Percentiles rank a stretch among this genome's conserved stretches.
These are phyloP conservation scores for Mycena rosella DNA, from an alignment of 768 basidiomycete species.

Conservation along the genomic window DNA sequence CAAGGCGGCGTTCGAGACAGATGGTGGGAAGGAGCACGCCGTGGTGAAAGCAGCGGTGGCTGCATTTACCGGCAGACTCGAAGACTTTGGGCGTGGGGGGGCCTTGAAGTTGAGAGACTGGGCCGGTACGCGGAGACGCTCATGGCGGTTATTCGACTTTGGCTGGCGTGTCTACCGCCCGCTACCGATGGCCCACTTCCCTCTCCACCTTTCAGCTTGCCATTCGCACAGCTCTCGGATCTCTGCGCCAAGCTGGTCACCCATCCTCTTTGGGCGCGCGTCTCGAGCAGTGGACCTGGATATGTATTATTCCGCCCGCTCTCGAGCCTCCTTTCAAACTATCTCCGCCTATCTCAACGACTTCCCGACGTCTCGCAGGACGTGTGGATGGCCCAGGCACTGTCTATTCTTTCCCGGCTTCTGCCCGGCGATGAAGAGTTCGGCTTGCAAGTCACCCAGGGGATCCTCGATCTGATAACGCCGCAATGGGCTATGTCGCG, in stretches of 20 bases:
- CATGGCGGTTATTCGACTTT: conserved; percentile 67
- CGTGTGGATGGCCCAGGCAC: conserved; percentile 77
- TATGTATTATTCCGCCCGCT: conserved; percentile 64
- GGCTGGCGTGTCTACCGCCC: conserved; percentile 71
- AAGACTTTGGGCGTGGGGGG: conserved; percentile 31
- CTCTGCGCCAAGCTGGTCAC: conserved; percentile 63
- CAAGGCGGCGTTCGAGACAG: conserved; percentile 54
- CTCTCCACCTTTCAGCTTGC: conserved; percentile 72
- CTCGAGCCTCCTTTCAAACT: conserved; percentile 63
- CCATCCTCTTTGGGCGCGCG: conserved; percentile 65
- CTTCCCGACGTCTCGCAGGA: conserved; percentile 68
- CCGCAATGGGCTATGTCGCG: conserved; percentile 55
- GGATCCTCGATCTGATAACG: conserved; percentile 53
- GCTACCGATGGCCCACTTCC: conserved; percentile 52
- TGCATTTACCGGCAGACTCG: conserved; percentile 48
- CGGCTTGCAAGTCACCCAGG: conserved; percentile 58
- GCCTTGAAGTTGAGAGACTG: conserved; percentile 44
- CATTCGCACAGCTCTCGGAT: conserved; percentile 67
- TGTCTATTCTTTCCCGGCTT: conserved; percentile 65
- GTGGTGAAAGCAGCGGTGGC: conserved; percentile 54
- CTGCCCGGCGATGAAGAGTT: conserved; percentile 83
- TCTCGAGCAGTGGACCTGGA: conserved; percentile 38
- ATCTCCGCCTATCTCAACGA: conserved; percentile 69
- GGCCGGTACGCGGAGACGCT: conserved; percentile 54
- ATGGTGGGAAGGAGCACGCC: conserved; percentile 46